Evolutionary conservation across 2,329 filamentous ascomycete genomes (phyloP).

Genomic region (Apiospora saccharicola): DNA sequence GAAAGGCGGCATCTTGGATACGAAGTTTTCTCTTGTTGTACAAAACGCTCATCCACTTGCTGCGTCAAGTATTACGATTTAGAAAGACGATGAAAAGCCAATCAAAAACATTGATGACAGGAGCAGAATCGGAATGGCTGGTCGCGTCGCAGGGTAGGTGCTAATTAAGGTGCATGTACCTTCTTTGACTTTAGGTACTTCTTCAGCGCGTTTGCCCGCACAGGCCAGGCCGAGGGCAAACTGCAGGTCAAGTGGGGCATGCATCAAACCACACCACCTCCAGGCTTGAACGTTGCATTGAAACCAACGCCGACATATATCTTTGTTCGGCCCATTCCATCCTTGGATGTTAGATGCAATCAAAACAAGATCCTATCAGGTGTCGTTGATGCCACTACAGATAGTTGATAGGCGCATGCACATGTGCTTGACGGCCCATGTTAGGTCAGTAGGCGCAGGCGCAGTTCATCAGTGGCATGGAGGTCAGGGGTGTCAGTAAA

Average conservation of each 20-base stretch:
- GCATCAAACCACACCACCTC: neutral
- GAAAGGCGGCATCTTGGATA: constrained; percentile 1
- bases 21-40: neutral
- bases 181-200: neutral
- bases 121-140: neutral
- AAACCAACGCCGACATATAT: neutral
- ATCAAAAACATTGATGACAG: neutral
- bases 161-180: neutral
- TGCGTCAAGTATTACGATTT: neutral
- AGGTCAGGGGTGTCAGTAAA: too few species aligned
- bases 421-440: too few species aligned
- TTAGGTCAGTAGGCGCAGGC: too few species aligned
- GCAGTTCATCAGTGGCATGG: too few species aligned
- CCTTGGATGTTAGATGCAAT: neutral
- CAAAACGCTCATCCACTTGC: neutral
- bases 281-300: neutral
- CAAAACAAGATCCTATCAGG: too few species aligned
- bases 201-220: neutral
- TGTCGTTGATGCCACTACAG: too few species aligned
- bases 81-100: neutral
- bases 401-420: too few species aligned
- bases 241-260: constrained; percentile 7
- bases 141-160: neutral
- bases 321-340: neutral
- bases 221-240: neutral